Percentiles rank a stretch among this genome's conserved stretches.
These are phyloP conservation scores for Termitomyces bulborhizus DNA, from an alignment of 768 basidiomycete species.

Conservation along the genomic window DNA sequence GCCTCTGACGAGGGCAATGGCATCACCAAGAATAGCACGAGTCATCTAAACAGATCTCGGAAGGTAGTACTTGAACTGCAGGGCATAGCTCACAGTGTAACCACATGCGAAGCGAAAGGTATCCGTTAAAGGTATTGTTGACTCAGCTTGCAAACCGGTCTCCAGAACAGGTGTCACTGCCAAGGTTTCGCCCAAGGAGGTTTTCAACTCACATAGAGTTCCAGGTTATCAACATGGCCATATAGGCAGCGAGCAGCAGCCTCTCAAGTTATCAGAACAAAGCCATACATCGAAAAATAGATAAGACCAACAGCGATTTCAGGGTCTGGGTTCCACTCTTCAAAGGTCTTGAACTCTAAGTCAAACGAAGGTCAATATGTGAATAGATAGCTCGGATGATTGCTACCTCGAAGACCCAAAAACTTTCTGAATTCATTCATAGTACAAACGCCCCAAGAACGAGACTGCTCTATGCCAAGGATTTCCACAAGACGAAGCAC, in stretches of 20 bases:
- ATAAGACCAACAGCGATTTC: conserved; percentile 31
- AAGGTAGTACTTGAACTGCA: no score
- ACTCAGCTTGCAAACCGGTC: conserved; percentile 27
- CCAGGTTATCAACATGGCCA: conserved; percentile 27
- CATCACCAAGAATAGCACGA: conserved; percentile 46
- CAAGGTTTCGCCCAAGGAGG: background rate
- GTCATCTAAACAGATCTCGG: conserved; percentile 25
- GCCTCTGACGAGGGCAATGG: conserved; percentile 46
- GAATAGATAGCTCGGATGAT: background rate
- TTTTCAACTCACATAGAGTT: conserved; percentile 23
- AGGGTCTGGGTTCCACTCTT: conserved; percentile 49
- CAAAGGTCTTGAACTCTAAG: conserved; percentile 37
- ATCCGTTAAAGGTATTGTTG: conserved; percentile 23
- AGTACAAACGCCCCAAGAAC: conserved; percentile 50
- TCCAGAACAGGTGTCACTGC: background rate
- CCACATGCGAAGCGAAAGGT: conserved; percentile 23
- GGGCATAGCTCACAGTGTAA: conserved; percentile 18
- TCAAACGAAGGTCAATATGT: background rate
- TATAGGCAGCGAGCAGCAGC: conserved; percentile 25
- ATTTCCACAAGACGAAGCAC: conserved; percentile 48
- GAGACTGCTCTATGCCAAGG: conserved; percentile 47
- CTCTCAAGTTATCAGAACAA: background rate
- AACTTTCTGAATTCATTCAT: conserved; percentile 53
- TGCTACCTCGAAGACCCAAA: conserved; percentile 36
- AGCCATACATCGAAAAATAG: background rate